A percentile compares a stretch with the other conserved stretches of the same genome.
Conservation (phyloP, 176 grass and related monocot genomes). For the Elaeis guineensis region DNA sequence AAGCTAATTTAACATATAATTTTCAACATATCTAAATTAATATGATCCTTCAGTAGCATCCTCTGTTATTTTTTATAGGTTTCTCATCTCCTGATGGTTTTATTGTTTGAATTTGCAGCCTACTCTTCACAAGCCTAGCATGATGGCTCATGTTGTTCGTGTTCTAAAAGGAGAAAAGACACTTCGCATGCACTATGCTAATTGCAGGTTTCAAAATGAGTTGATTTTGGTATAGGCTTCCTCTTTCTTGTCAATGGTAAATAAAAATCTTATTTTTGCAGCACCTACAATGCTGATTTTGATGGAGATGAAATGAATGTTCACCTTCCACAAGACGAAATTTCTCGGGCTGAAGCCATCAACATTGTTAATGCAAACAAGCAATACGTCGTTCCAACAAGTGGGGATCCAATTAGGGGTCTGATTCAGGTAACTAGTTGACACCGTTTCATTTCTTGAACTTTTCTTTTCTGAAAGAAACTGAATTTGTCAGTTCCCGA, state of each 20-base stretch:
- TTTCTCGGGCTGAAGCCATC: slow-evolving; percentile 82
- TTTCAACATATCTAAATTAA: no score
- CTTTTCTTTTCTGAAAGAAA: not conserved
- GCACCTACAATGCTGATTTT: slow-evolving; percentile 99
- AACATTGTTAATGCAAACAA: slow-evolving; percentile 95
- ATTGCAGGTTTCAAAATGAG: slow-evolving; percentile 63
- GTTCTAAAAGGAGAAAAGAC: slow-evolving; percentile 92
- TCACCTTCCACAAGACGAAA: slow-evolving; percentile 96
- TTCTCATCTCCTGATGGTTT: no score
- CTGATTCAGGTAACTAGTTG: slow-evolving; percentile 66
- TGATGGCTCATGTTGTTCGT: slow-evolving; percentile 96
- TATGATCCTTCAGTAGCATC: no score
- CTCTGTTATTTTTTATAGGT: no score
- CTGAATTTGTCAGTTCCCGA: no score
- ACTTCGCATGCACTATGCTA: slow-evolving; percentile 96
- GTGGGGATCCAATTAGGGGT: slow-evolving; percentile 77
- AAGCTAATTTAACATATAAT: no score
- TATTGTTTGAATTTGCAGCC: slow-evolving; percentile 46
- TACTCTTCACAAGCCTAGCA: slow-evolving; percentile 94
- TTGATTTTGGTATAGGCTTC: not conserved
- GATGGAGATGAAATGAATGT: slow-evolving; percentile 99
- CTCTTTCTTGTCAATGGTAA: not conserved
- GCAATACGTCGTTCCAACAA: slow-evolving; percentile 87
- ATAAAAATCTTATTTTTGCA: slow-evolving; percentile 25
- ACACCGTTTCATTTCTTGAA: not conserved